Conservation (phyloP, 805 yeast species). For the Wickerhamiella sorbophila region DNA sequence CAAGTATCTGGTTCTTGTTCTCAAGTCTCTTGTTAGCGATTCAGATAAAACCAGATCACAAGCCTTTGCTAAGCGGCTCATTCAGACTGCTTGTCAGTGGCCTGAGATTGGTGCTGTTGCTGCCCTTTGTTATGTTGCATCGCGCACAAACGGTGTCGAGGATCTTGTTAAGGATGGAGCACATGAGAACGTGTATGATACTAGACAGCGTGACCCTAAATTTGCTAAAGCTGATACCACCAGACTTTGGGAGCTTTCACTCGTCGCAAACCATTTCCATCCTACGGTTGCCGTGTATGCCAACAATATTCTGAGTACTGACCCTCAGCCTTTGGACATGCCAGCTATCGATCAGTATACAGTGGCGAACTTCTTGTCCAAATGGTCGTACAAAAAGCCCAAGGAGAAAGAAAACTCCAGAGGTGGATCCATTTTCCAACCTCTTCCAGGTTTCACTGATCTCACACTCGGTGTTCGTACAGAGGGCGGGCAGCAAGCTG, state of each 20-base stretch:
- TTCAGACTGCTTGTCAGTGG: slow-evolving; percentile 80
- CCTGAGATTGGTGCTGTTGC: slow-evolving; percentile 59
- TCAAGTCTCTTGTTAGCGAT: slow-evolving; percentile 66
- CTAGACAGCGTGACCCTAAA: slow-evolving; percentile 83
- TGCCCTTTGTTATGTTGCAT: slow-evolving; percentile 14
- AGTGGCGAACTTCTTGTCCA: slow-evolving; percentile 78
- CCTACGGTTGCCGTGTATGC: slow-evolving; percentile 85
- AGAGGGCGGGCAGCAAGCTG: slow-evolving; percentile 31
- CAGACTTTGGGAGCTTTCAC: slow-evolving; percentile 74
- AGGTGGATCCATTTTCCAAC: slow-evolving; percentile 95
- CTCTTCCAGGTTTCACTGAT: slow-evolving; percentile 54
- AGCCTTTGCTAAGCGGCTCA: slow-evolving; percentile 82
- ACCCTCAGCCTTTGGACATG: slow-evolving; percentile 33
- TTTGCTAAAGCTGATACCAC: slow-evolving; percentile 73
- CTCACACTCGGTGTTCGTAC: slow-evolving; percentile 21
- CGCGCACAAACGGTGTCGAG: slow-evolving; percentile 56
- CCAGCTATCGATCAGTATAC: slow-evolving; percentile 89
- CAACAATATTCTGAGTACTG: slow-evolving; percentile 37
- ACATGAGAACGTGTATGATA: slow-evolving; percentile 41
- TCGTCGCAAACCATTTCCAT: slow-evolving; percentile 70
- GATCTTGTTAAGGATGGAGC: slow-evolving; percentile 40
- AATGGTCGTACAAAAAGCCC: slow-evolving; percentile 89
- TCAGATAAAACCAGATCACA: slow-evolving; percentile 44
- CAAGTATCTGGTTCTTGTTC: slow-evolving; percentile 73
- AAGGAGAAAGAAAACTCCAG: slow-evolving; percentile 58